These are phyloP conservation scores for Rasamsonia emersonii DNA, from an alignment of 2,329 filamentous ascomycete genomes.

Conservation along the genomic window DNA sequence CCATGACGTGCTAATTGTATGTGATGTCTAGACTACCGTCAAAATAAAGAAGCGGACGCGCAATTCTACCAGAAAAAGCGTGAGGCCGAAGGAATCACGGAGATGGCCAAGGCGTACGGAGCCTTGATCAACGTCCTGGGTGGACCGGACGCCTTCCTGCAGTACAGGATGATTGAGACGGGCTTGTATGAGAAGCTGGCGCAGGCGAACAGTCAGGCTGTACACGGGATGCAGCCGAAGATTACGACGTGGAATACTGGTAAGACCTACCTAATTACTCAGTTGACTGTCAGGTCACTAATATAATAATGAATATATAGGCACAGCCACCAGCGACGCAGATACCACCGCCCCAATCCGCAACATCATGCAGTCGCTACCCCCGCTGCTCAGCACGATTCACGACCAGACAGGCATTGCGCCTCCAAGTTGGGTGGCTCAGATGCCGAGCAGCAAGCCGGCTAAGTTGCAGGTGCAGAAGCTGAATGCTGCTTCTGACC, in stretches of 20 bases:
- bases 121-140: constrained; percentile 65
- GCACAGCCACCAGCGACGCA: constrained; percentile 34
- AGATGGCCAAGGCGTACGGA: constrained; percentile 73
- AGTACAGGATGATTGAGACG: constrained; percentile 82
- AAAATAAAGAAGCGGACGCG: constrained; percentile 29
- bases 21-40: constrained; percentile 15
- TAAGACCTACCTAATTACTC: constrained; percentile 10
- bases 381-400: constrained; percentile 74
- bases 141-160: constrained; percentile 66
- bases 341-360: constrained; percentile 59
- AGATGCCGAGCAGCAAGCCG: constrained; percentile 47
- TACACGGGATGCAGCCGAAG: constrained; percentile 74
- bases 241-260: constrained; percentile 88
- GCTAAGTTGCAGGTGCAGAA: too few relatives aligned
- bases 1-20: too few relatives aligned
- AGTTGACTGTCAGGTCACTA: constrained; percentile 4
- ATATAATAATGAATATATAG: constrained; percentile 1
- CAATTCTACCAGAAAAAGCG: constrained; percentile 49
- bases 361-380: constrained; percentile 76
- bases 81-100: constrained; percentile 66
- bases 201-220: constrained; percentile 65
- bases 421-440: constrained; percentile 63
- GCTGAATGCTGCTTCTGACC: too few relatives aligned
- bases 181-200: constrained; percentile 70
- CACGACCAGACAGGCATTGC: constrained; percentile 81